A percentile compares a stretch with the other conserved stretches of the same genome.
Evolutionary conservation across 257 asterid genomes (phyloP).

Genomic region (Nicotiana otophora): DNA sequence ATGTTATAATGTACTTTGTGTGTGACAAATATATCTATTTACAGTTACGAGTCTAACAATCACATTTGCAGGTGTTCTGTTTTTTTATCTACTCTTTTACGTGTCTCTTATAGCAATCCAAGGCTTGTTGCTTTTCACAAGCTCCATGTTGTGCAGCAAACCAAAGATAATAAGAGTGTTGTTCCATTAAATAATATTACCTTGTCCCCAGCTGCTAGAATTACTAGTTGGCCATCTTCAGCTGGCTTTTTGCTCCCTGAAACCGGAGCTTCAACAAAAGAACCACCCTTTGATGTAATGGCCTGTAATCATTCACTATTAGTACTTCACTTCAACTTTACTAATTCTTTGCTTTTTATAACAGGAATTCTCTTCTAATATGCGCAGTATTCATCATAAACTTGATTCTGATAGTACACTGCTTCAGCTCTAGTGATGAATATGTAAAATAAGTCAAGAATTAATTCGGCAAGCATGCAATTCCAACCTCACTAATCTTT

Average conservation of each 20-base stretch:
- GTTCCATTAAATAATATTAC: constrained; percentile 25
- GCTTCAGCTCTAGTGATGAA: not conserved
- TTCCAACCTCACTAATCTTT: constrained; percentile 67
- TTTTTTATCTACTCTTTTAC: not conserved
- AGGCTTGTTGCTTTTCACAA: not conserved
- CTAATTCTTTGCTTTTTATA: not conserved
- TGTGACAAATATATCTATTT: not conserved
- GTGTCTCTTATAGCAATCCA: not conserved
- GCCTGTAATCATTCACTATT: constrained; percentile 48
- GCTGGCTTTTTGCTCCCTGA: constrained; percentile 99
- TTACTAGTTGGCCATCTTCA: constrained; percentile 94
- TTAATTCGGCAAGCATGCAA: not conserved
- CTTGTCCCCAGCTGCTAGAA: constrained; percentile 97
- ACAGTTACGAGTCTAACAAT: not conserved
- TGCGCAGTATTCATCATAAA: not conserved
- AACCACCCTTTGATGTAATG: constrained; percentile 69
- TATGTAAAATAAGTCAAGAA: not conserved
- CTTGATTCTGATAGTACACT: not conserved
- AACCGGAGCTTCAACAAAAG: constrained; percentile 88
- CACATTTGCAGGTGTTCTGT: not conserved
- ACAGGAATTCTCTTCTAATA: not conserved
- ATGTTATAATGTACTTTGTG: not conserved
- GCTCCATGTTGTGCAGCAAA: not conserved
- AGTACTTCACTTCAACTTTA: not conserved
- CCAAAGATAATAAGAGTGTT: not conserved